A percentile compares a stretch with the other conserved stretches of the same genome.
Conservation (phyloP, 2,329 filamentous ascomycete genomes). For the Claviceps arundinis region DNA sequence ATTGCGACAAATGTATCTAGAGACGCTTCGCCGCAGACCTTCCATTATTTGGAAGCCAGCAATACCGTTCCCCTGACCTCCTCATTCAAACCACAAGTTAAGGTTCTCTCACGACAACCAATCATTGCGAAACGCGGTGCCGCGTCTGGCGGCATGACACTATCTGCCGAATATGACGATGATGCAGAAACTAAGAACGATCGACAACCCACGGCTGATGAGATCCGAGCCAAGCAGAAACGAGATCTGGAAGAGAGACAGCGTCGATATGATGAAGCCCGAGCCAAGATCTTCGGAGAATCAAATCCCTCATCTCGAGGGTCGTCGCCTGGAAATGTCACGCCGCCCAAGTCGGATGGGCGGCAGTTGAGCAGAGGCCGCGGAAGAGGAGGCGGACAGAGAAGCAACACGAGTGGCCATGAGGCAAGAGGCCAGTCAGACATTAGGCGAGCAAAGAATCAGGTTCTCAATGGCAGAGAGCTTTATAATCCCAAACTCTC, state of each 20-base stretch:
- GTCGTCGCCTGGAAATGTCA: conserved; percentile 46
- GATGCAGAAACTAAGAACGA: conserved; percentile 54
- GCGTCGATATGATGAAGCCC: conserved; percentile 74
- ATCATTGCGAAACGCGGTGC: conserved; percentile 45
- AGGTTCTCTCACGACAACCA: conserved; percentile 74
- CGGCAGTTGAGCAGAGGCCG: conserved; percentile 27
- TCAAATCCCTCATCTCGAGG: conserved; percentile 39
- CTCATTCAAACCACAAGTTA: conserved; percentile 71
- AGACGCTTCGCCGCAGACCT: conserved; percentile 54
- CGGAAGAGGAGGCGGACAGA: conserved; percentile 27
- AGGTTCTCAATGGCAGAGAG: conserved; percentile 33
- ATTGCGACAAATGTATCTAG: conserved; percentile 25
- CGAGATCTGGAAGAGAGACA: conserved; percentile 80
- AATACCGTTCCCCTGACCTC: conserved; percentile 45
- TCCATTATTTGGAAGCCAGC: conserved; percentile 60
- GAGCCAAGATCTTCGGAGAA: conserved; percentile 75
- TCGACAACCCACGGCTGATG: conserved; percentile 55
- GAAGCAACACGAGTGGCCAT: conserved; percentile 10
- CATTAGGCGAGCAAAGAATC: conserved; percentile 13
- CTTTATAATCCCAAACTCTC: conserved; percentile 68
- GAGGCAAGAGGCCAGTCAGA: conserved; percentile 7
- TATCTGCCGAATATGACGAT: conserved; percentile 35
- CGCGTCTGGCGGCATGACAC: conserved; percentile 29
- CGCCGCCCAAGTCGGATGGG: conserved; percentile 37
- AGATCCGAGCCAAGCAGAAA: conserved; percentile 65